Evolutionary conservation across 768 basidiomycete genomes (phyloP), one percentile per base, ranked within the genome.

Genomic region (Boletus rubropictus): DNA sequence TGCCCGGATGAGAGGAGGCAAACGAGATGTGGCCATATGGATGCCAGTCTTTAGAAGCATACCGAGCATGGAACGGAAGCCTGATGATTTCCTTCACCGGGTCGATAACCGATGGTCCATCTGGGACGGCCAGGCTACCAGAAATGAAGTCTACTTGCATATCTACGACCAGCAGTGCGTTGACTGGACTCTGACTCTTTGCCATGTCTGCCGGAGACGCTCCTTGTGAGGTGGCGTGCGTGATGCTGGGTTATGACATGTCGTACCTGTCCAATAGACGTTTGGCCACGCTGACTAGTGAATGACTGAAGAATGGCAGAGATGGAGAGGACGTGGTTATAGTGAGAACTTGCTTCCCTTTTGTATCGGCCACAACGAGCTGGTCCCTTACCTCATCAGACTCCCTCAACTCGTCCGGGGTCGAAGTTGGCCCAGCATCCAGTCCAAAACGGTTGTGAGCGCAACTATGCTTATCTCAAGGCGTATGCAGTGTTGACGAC

Each of bases 61-160:
- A 65, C 44, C 70, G 74, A 46, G 65, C 60, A 22, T 65, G 66
- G 61, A 82, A 82, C 9, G 80, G 79, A 17, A 77, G 67, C 5
- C 71, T 57, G 42, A 91, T 72, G 33, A 90, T 72, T n/a, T 59
- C 58, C 54, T 80, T 75, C 39, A 89, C 72, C 7, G 66, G 60
- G 0, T 73, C 70, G 42, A 91, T 65, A 46, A 89, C 80, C 5
- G 70, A 67, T 25, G 73, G 68, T 0, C 79, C 89, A 17, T 72
- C 73, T 2, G 78, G 69, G 11, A 89, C 86, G 3, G 88, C 81
- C 31, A 94, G 78, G 5, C 81, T 75, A 3, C 89, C 90, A 17
- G 68, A 63, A 22, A 90, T 76, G 57, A 94, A 94, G 63, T 94
- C 90, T 59, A 87, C 77, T 62, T 94, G 90, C 64, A 89, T 76